Evolutionary conservation across 345 rosid species (phyloP).

Genomic region (Trapa bicornis): DNA sequence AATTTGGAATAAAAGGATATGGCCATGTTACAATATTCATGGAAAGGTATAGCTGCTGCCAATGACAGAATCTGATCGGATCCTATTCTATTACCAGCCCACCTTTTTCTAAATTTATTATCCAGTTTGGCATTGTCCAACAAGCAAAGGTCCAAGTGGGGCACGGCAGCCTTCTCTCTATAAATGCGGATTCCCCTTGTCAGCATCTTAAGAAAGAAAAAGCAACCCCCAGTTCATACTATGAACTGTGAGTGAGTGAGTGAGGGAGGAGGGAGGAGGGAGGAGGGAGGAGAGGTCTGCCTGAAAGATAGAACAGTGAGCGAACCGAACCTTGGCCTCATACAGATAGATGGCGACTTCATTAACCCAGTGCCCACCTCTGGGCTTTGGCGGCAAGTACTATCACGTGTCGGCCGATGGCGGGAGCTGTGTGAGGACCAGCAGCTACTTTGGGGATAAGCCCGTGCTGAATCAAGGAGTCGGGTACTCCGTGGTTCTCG

Average conservation of each 20-base stretch:
- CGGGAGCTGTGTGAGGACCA: constrained; percentile 42
- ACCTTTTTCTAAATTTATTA: neutral
- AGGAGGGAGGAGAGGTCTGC: too few relatives aligned
- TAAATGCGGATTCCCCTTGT: neutral
- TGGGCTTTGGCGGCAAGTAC: constrained; percentile 56
- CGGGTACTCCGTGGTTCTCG: constrained; percentile 78
- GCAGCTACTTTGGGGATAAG: constrained; percentile 61
- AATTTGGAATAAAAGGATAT: too few relatives aligned
- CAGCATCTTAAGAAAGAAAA: neutral
- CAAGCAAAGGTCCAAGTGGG: neutral
- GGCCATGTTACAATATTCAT: too few relatives aligned
- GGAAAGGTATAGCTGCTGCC: too few relatives aligned
- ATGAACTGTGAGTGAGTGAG: neutral
- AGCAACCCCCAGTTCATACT: neutral
- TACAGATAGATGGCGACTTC: constrained; percentile 1
- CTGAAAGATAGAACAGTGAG: neutral
- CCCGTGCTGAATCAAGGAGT: constrained; percentile 62
- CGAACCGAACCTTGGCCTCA: neutral
- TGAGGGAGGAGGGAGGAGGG: too few relatives aligned
- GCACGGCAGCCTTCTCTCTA: neutral
- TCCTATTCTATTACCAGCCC: neutral
- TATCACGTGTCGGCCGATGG: constrained; percentile 28
- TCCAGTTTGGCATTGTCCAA: neutral
- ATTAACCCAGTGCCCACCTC: constrained; percentile 48
- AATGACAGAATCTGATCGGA: too few relatives aligned